phyloP scores from a whole-genome alignment of 352 stramenopile species.

The Phytophthora hibernalis region DNA sequence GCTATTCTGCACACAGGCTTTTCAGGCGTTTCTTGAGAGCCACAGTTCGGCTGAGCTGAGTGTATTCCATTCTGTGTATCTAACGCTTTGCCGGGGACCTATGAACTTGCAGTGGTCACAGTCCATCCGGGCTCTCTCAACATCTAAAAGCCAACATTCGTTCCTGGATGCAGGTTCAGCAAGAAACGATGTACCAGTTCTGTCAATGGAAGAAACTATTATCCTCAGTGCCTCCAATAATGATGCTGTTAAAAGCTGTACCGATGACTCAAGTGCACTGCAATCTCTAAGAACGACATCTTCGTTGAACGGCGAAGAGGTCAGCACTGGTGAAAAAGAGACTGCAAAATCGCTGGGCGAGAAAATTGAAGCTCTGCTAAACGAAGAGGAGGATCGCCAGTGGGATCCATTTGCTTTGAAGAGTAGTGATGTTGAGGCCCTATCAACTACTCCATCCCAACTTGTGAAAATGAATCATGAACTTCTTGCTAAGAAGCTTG shows the following conservation, averaged over 20 bases:
- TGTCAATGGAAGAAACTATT: slow-evolving; percentile 17
- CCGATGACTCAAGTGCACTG: background rate
- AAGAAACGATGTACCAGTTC: slow-evolving; percentile 32
- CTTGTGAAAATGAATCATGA: slow-evolving; percentile 19
- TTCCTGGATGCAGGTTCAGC: slow-evolving; percentile 27
- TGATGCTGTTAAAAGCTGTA: background rate
- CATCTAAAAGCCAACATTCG: slow-evolving; percentile 32
- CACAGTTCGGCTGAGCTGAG: slow-evolving; percentile 75
- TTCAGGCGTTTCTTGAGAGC: slow-evolving; percentile 84
- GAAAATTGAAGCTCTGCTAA: slow-evolving; percentile 46
- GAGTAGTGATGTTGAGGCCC: slow-evolving; percentile 21
- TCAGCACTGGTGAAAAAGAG: slow-evolving; percentile 7
- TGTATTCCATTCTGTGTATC: slow-evolving; percentile 82
- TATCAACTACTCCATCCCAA: slow-evolving; percentile 9
- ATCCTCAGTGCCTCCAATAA: background rate
- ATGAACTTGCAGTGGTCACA: slow-evolving; percentile 64
- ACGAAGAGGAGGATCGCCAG: slow-evolving; percentile 10
- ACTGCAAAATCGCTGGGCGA: slow-evolving; percentile 25
- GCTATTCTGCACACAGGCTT: slow-evolving; percentile 78
- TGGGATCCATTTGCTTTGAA: slow-evolving; percentile 44
- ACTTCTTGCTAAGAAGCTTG: slow-evolving; percentile 41
- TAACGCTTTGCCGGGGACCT: slow-evolving; percentile 56
- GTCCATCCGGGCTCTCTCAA: slow-evolving; percentile 40
- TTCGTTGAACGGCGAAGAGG: slow-evolving; percentile 2
- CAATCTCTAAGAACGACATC: background rate